Base-by-base conservation (phyloP, 768 basidiomycete species). In the Auricularia heimuer region DNA sequence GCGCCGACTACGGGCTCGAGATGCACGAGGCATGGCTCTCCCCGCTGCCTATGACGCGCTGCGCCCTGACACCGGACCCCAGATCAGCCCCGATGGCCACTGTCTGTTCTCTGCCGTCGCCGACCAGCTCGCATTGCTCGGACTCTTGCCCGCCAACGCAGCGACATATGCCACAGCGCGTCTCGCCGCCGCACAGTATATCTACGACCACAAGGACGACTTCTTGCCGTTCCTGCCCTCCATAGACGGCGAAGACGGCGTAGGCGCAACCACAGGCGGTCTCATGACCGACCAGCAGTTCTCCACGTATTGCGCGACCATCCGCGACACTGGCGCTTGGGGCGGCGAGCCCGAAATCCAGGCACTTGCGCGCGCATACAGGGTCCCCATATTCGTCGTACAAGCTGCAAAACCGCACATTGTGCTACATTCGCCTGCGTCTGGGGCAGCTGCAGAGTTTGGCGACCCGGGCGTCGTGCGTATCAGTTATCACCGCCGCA, bases 301-400 rank as follows among this genome's bases (percentile, higher is more conserved):
- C 70, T 77, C 82, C 62, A 76, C 77, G 63, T 98, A 99, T 73
- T 97, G 94, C 73, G 75, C 77, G 64, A 79, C 82, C 11, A 86
- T 99, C 35, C 85, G 86, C 51, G 81, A 88, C 72, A 95, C 94
- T 29, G 88, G 85, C n/a, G 83, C 86, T 36, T 98, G 97, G 97
- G 97, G 97, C 61, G 96, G 97, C 42, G 94, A 98, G 77, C 95
- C 94, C 6, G 97, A 98, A 81, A 94, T 99, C 37, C 81, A 90
- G 69, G 97, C 97, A 3, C 79, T 98, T 16, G 88, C 89, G 72
- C 81, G 88, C 62, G 85, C 86, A 36, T 98, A 83, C 74, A 82
- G 86, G 64, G 77, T 95, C 45, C 89, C 94, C 0, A 94, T 99
- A 61, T 88, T 96, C 73, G 90, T 99, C 63, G 81, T 98, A 12